Evolutionary conservation across 2,329 filamentous ascomycete genomes (phyloP).

Genomic region (Paraphoma sp.): DNA sequence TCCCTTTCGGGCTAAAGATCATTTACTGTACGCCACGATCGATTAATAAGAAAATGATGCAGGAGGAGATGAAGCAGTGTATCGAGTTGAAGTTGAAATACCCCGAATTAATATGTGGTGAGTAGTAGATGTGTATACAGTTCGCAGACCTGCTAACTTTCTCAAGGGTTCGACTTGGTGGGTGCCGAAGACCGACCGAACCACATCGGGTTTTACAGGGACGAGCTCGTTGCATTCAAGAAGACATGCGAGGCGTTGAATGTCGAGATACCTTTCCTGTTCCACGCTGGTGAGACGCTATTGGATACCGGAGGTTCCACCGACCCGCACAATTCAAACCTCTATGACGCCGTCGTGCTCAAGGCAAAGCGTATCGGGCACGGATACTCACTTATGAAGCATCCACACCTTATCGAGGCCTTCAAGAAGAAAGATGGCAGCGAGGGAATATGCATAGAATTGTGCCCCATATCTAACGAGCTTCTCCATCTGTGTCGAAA

Average conservation of each 20-base stretch:
- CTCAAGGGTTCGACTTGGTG: slow-evolving; percentile 70
- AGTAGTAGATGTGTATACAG: slow-evolving; percentile 22
- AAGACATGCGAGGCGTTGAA: slow-evolving; percentile 55
- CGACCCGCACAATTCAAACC: slow-evolving; percentile 65
- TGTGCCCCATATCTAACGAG: slow-evolving; percentile 81
- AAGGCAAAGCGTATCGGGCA: slow-evolving; percentile 75
- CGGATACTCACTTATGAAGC: slow-evolving; percentile 72
- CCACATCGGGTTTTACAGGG: slow-evolving; percentile 63
- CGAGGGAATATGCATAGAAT: slow-evolving; percentile 69
- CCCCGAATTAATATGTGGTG: slow-evolving; percentile 69
- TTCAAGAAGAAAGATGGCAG: slow-evolving; percentile 55
- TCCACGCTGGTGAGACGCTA: slow-evolving; percentile 79
- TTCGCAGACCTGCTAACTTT: neutral
- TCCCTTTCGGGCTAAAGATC: slow-evolving; percentile 70
- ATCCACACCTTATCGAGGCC: slow-evolving; percentile 66
- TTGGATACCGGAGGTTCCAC: slow-evolving; percentile 66
- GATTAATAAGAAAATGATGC: slow-evolving; percentile 58
- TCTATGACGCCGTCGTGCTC: slow-evolving; percentile 72
- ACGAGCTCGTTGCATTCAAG: slow-evolving; percentile 65
- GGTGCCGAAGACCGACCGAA: slow-evolving; percentile 70
- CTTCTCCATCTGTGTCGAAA: slow-evolving; percentile 72
- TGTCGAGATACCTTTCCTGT: slow-evolving; percentile 73
- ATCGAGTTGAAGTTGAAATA: slow-evolving; percentile 65
- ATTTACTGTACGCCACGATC: slow-evolving; percentile 75
- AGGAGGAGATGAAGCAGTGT: slow-evolving; percentile 65